These are phyloP conservation scores for Mortierella sp. DNA, from an alignment of 371 early-diverging fungal genomes.

Conservation along the genomic window DNA sequence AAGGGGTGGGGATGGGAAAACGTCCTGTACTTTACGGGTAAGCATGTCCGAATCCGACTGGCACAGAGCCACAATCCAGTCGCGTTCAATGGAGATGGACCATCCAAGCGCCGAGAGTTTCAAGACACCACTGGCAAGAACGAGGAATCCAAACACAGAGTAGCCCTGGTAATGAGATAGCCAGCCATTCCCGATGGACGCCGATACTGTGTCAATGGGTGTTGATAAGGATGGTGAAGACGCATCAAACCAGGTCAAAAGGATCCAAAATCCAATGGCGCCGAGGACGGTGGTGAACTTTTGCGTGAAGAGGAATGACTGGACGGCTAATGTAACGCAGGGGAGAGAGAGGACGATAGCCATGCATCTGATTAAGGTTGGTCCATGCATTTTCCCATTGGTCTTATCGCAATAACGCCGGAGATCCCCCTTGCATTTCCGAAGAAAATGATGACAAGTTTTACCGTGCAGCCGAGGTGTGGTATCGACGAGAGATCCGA, in stretches of 20 bases:
- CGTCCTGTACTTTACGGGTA: conserved; percentile 27
- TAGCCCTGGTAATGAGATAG: conserved; percentile 25
- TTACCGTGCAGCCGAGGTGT: conserved; percentile 36
- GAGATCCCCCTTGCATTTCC: no score
- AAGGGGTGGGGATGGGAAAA: background rate
- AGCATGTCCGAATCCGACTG: conserved; percentile 35
- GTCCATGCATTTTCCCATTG: no score
- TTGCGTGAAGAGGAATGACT: conserved; percentile 28
- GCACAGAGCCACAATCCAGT: conserved; percentile 61
- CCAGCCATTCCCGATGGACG: background rate
- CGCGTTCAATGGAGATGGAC: conserved; percentile 59
- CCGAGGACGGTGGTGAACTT: conserved; percentile 42
- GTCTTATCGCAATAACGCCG: no score
- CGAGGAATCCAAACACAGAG: conserved; percentile 26
- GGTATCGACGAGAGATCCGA: conserved; percentile 44
- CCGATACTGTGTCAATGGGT: background rate
- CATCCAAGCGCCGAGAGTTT: conserved; percentile 55
- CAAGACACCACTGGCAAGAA: conserved; percentile 51
- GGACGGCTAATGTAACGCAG: conserved; percentile 33
- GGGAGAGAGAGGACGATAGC: no score
- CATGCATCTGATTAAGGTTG: no score
- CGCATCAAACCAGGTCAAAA: conserved; percentile 41
- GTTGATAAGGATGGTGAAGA: conserved; percentile 1
- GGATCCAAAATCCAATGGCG: conserved; percentile 42
- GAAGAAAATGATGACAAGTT: no score